Evolutionary conservation across 257 asterid genomes (phyloP), one percentile per base, ranked within the genome.

Genomic region (Echium plantagineum): DNA sequence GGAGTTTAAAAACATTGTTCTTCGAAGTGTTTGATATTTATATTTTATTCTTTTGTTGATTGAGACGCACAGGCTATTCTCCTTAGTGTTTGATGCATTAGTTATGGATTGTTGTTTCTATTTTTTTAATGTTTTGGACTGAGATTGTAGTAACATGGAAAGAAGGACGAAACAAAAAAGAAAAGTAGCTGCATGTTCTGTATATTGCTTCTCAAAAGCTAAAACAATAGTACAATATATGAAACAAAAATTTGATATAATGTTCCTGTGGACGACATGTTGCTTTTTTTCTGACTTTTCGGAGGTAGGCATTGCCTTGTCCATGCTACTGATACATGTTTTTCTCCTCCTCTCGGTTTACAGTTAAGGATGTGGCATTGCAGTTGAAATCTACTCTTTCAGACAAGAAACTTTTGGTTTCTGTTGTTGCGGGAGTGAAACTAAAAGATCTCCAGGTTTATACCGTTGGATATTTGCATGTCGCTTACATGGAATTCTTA

Each of bases 351-450:
- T 31, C 52, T 21, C 47, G 71, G 47, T 64, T 70, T 76, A 78
- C 70, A 89, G 95, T 86, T 68, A 88, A 81, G 74, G 79, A 72
- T 26, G 98, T 74, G 72, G 74, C 86, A 61, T 66, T 78, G 74
- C 78, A 91, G 70, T 68, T 88, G 68, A 71, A 57, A 61, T 88
- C 96, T 38, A 65, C 71, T 62, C 83, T 91, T 56, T 78, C 96
- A 17, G 85, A 85, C 76, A 85, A 81, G 74, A 70, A 88, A 71
- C 85, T 91, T 68, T 70, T 91, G 76, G 96, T 91, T 47, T 85
- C 98, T 13, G 95, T 91, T 78, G 95, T 63, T 75, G 98, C 96
- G n/a, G 98, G 95, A 17, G 80, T 88, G 61, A 88, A 84, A 77
- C 71, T 85, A 64, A 88, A 84, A 71, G 94, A 88, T 77, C 78